Conservation (phyloP, 2,329 filamentous ascomycete species). For the Botrytis fragariae region DNA sequence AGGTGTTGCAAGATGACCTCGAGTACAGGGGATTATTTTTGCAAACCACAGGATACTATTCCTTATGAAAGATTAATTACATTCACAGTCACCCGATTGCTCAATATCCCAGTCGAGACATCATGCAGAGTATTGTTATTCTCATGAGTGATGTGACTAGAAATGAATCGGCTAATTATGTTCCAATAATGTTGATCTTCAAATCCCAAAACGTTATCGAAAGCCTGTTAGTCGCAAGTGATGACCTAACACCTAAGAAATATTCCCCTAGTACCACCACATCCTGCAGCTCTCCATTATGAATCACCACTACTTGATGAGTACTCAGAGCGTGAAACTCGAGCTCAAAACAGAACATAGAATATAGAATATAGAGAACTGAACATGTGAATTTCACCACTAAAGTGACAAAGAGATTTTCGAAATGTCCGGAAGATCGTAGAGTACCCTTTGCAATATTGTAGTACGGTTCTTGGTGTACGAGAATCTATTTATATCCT, state of each 20-base stretch:
- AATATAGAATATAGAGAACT: background rate
- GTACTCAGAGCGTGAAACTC: background rate
- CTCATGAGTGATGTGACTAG: background rate
- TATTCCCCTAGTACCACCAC: background rate
- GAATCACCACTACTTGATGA: background rate
- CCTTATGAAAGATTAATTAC: background rate
- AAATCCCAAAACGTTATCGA: background rate
- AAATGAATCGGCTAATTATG: background rate
- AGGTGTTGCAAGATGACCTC: no score
- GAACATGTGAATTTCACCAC: no score
- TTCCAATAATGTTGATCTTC: background rate
- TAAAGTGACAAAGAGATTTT: background rate
- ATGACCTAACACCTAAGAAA: background rate
- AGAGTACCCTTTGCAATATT: fast-evolving
- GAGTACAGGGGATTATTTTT: no score
- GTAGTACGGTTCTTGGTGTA: background rate
- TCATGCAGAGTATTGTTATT: background rate
- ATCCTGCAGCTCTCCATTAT: background rate
- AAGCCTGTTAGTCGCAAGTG: background rate
- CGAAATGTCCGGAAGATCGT: background rate
- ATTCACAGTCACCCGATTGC: background rate
- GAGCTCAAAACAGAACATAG: no score
- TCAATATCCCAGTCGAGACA: background rate
- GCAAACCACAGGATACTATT: no score
- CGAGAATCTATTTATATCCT: background rate